Evolutionary conservation across 1,139 yeast species (phyloP), one percentile per base, ranked within the genome.

Genomic region (Suhomyces bokatorum): DNA sequence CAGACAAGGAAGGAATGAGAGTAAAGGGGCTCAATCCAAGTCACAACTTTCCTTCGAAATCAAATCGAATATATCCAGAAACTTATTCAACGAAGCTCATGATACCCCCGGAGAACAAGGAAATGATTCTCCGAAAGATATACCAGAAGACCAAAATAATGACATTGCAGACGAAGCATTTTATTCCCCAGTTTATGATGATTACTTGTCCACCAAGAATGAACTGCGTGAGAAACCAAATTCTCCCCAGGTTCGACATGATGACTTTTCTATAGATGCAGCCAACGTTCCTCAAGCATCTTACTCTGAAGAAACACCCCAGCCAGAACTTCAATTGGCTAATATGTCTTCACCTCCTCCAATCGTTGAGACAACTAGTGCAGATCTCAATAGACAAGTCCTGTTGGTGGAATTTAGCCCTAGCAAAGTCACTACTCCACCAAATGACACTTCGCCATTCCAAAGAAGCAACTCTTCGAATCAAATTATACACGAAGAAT

Each of bases 401-500:
- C 36, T 34, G 36, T 10, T 34, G 2, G 36, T 40, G 9, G 43
- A 40, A 6, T 40, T 16, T 20, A 40, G 39, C 16, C 43, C 43
- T 3, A 40, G 39, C 13, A 35, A 40, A 20, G 39, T 34, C 6
- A 35, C 27, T 2, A 41, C 51, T 9, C 46, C 54, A 11, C 44
- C 40, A 13, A 39, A 32, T 11, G 35, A 36, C 15, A 17, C 34
- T 3, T 35, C 48, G 7, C 44, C 47, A 1, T 40, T 40, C 16
- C 41, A 36, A 39, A 27, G 39, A 29, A 40, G 37, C 22, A 34
- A 39, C 9, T 39, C 50, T 11, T 47, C 53, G 3, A 46, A 51
- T 16, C 52, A 53, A n/a, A 44, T 58, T 6, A 52, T 58, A 3
- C 58, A 52, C 16, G 62, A 57, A 35, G 60, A 58, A 35, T 58